phyloP scores from a whole-genome alignment of 169 alveolate genomes.

The Cryptosporidium meleagridis region DNA sequence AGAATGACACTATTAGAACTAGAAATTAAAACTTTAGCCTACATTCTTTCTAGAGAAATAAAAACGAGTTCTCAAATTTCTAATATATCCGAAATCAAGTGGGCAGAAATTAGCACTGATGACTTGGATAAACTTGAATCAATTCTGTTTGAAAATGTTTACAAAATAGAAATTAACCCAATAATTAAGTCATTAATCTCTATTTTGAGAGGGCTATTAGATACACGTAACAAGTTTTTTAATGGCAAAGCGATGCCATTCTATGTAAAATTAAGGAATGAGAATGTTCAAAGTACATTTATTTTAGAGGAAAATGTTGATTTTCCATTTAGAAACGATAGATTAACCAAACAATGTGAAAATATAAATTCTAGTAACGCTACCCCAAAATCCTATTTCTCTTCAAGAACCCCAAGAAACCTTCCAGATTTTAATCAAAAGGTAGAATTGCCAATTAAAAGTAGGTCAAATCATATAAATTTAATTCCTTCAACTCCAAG shows the following conservation, averaged over 20 bases:
- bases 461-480: neutral
- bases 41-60: conserved; percentile 37
- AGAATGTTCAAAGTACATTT: neutral
- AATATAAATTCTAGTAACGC: neutral
- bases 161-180: conserved; percentile 26
- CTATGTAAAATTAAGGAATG: conserved; percentile 22
- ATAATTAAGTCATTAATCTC: conserved; percentile 33
- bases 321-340: neutral
- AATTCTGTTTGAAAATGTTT: neutral
- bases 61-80: neutral
- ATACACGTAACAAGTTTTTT: conserved; percentile 33
- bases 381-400: neutral
- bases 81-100: conserved; percentile 13
- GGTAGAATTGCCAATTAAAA: conserved; percentile 44
- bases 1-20: conserved; percentile 39
- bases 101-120: conserved; percentile 10
- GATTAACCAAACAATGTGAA: neutral
- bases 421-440: neutral
- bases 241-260: conserved; percentile 64
- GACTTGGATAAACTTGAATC: conserved; percentile 48
- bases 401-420: conserved; percentile 43
- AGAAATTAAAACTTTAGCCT: conserved; percentile 30
- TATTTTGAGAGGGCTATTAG: conserved; percentile 56
- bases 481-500: conserved; percentile 16
- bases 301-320: neutral